Percentiles rank a stretch among this genome's conserved stretches.
Evolutionary conservation across 2,329 filamentous ascomycete species (phyloP).

Genomic region (Botryotinia globosa): DNA sequence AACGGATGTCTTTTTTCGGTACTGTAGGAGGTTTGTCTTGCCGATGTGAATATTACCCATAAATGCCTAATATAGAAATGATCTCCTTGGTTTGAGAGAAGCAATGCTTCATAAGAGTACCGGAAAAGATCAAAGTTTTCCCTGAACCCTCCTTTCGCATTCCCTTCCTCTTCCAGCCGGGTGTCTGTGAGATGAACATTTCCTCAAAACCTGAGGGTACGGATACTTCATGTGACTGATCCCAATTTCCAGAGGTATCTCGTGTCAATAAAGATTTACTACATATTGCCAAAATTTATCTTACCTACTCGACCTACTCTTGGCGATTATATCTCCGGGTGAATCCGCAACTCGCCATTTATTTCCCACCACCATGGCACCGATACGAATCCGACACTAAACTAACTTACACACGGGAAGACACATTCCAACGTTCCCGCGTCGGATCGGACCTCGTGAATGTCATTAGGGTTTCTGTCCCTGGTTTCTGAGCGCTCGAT

Average conservation of each 20-base stretch:
- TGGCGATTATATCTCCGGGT: background rate
- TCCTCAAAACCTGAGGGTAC: background rate
- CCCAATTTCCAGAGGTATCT: background rate
- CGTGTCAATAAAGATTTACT: background rate
- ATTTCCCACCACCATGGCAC: background rate
- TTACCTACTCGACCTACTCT: background rate
- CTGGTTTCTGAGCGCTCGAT: background rate
- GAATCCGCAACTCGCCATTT: background rate
- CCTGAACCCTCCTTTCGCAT: background rate
- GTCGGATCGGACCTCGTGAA: background rate
- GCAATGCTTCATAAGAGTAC: background rate
- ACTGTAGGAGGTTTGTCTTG: background rate
- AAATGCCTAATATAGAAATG: background rate
- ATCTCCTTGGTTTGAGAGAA: background rate
- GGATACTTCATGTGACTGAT: background rate
- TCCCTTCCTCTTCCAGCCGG: background rate
- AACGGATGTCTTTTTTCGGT: background rate
- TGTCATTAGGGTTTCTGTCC: background rate
- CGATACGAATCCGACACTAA: background rate
- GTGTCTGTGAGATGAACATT: background rate
- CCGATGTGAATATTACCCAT: background rate
- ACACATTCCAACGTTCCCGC: background rate
- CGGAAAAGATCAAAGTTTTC: background rate
- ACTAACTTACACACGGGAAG: background rate
- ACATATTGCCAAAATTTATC: background rate